phyloP scores from a whole-genome alignment of 192 early-diverging fungal genomes.

The Linnemannia zychae region DNA sequence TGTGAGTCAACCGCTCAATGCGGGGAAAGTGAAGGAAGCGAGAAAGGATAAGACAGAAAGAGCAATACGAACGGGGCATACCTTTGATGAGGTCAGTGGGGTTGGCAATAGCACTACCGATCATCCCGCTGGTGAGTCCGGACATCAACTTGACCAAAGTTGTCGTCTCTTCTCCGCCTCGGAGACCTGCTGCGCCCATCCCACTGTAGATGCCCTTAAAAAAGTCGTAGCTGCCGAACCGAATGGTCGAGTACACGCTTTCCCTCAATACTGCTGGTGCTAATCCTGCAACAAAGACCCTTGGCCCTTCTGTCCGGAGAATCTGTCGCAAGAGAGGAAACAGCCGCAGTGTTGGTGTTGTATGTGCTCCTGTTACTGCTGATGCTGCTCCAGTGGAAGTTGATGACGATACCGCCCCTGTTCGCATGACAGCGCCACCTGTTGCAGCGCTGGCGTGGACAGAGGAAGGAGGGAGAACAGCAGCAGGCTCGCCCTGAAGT shows the following conservation, averaged over 20 bases:
- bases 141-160: slow-evolving; percentile 44
- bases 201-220: slow-evolving; percentile 53
- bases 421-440: not conserved
- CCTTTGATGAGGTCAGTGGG: slow-evolving; percentile 60
- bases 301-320: slow-evolving; percentile 40
- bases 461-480: not conserved
- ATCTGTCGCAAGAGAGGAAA: slow-evolving; percentile 40
- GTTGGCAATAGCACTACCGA: slow-evolving; percentile 55
- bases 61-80: not conserved
- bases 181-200: slow-evolving; percentile 15
- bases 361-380: not conserved
- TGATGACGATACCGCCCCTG: not conserved
- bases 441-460: not conserved
- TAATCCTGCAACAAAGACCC: slow-evolving; percentile 47
- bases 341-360: slow-evolving; percentile 23
- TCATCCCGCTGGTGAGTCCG: slow-evolving; percentile 53
- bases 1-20: not conserved
- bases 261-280: slow-evolving; percentile 49
- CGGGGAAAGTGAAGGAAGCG: not conserved
- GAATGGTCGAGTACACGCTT: slow-evolving; percentile 56
- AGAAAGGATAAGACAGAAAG: not conserved
- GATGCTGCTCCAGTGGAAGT: not conserved
- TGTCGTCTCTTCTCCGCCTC: slow-evolving; percentile 37
- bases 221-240: slow-evolving; percentile 53
- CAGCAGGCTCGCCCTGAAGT: slow-evolving; percentile 47